Percentiles rank a stretch among this genome's conserved stretches.
Evolutionary conservation across 768 basidiomycete genomes (phyloP).

Genomic region (Boletus pseudo-olivaceus): DNA sequence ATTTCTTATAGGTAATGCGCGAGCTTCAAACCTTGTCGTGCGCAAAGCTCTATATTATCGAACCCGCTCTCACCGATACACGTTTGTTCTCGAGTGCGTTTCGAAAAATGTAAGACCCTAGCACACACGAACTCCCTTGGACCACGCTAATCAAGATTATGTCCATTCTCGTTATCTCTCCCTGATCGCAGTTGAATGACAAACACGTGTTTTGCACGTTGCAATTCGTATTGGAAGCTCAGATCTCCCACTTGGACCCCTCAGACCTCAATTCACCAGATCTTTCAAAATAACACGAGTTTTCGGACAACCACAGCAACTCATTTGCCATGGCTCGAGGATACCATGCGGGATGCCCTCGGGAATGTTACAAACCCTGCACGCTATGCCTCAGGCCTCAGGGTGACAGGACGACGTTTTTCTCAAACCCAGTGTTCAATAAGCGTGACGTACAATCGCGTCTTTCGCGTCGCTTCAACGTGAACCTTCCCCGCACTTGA

Average conservation of each 20-base stretch:
- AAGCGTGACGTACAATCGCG: not conserved
- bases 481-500: not conserved
- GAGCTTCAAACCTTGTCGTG: not conserved
- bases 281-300: not conserved
- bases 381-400: not conserved
- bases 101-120: not conserved
- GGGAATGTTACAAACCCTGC: not conserved
- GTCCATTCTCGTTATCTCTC: not conserved
- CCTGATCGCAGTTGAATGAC: constrained; percentile 1
- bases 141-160: not conserved
- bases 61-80: not conserved
- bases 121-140: not conserved
- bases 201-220: constrained; percentile 10
- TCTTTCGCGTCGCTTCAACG: not conserved
- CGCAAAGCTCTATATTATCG: not conserved
- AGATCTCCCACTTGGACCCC: not conserved
- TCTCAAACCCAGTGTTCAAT: not conserved
- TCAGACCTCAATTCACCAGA: not conserved
- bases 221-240: not conserved
- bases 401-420: not conserved
- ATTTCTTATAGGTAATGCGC: not conserved
- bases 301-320: not conserved
- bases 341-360: not conserved
- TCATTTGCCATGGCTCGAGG: not conserved
- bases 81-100: not conserved